phyloP scores from a whole-genome alignment of 345 rosid genomes.

The Arabis hirsuta region DNA sequence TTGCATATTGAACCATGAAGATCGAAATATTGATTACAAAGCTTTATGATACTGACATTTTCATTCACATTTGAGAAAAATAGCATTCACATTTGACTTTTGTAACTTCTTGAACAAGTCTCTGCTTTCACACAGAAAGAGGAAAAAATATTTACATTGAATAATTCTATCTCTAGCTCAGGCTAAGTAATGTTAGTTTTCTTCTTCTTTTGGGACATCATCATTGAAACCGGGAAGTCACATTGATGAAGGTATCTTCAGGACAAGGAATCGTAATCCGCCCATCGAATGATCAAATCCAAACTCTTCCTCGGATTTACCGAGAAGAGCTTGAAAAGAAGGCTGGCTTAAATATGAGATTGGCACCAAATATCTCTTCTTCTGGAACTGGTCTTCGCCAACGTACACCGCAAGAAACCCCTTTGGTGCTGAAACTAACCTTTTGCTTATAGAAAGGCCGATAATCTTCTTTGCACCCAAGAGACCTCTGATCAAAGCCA shows the following conservation, averaged over 20 bases:
- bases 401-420: conserved; percentile 58
- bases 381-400: conserved; percentile 44
- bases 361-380: conserved; percentile 52
- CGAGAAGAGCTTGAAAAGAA: conserved; percentile 50
- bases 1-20: no score
- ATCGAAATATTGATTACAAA: no score
- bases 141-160: no score
- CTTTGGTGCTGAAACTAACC: conserved; percentile 31
- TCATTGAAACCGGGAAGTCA: conserved; percentile 42
- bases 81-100: no score
- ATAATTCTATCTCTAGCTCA: no score
- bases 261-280: conserved; percentile 54
- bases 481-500: conserved; percentile 25
- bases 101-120: no score
- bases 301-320: conserved; percentile 55
- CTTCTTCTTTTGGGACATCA: conserved; percentile 7
- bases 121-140: no score
- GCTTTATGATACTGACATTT: no score
- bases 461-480: conserved; percentile 29
- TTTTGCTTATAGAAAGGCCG: conserved; percentile 33
- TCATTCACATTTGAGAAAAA: no score
- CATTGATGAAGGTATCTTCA: conserved; percentile 47
- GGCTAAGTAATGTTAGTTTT: neutral
- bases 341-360: conserved; percentile 48
- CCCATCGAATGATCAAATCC: conserved; percentile 58